Evolutionary conservation across 768 basidiomycete genomes (phyloP).

Genomic region (Asterophora parasitica): DNA sequence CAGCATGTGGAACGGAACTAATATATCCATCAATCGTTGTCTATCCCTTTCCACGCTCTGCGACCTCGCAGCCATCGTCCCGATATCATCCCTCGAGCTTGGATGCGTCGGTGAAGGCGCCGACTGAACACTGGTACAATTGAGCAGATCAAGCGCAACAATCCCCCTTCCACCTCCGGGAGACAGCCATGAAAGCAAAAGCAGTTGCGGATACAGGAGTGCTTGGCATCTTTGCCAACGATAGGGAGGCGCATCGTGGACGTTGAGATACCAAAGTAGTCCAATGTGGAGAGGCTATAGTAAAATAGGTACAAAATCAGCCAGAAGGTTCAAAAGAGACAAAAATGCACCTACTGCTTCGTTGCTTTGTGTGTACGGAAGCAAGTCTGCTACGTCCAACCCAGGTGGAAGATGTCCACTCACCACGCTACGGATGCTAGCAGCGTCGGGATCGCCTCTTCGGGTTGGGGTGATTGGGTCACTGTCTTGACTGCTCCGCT

Average conservation of each 20-base stretch:
- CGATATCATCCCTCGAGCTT: conserved; percentile 78
- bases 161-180: conserved; percentile 79
- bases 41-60: conserved; percentile 48
- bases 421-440: conserved; percentile 27
- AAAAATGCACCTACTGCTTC: conserved; percentile 37
- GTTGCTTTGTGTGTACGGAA: conserved; percentile 42
- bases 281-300: conserved; percentile 83
- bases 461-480: conserved; percentile 22
- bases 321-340: conserved; percentile 2
- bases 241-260: conserved; percentile 76
- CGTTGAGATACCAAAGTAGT: conserved; percentile 87
- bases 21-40: conserved; percentile 56
- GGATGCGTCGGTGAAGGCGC: conserved; percentile 81
- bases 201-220: conserved; percentile 75
- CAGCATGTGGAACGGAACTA: conserved; percentile 88
- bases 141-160: conserved; percentile 81
- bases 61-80: conserved; percentile 71
- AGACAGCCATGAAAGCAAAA: conserved; percentile 84
- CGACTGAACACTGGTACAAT: conserved; percentile 81
- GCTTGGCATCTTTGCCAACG: conserved; percentile 81
- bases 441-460: conserved; percentile 19
- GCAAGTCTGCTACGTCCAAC: conserved; percentile 42
- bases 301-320: conserved; percentile 19
- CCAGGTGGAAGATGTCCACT: conserved; percentile 35
- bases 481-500: conserved; percentile 20